Conservation (phyloP, 2,329 filamentous ascomycete genomes). For the Waltergamsia citrina region DNA sequence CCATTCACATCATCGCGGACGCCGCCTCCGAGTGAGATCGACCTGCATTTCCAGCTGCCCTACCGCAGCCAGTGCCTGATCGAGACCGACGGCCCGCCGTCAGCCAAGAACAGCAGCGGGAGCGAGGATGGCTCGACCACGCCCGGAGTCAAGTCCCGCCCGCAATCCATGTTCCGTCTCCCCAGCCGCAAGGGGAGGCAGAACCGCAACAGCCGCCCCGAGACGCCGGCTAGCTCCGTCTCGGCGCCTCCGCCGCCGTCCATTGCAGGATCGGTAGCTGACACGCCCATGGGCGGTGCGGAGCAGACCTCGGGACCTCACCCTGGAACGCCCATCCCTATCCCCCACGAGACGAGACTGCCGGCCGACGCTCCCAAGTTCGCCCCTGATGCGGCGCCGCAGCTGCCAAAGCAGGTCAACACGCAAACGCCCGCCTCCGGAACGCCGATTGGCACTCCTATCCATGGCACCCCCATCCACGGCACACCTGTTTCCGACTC, state of each 20-base stretch:
- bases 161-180: constrained; percentile 19
- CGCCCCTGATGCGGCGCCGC: constrained; percentile 19
- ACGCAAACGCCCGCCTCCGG: constrained; percentile 11
- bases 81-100: constrained; percentile 20
- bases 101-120: constrained; percentile 9
- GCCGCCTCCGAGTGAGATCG: constrained; percentile 27
- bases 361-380: constrained; percentile 28
- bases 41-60: constrained; percentile 26
- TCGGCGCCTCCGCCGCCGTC: constrained; percentile 1
- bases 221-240: constrained; percentile 19
- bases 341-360: constrained; percentile 26
- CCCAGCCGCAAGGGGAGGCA: constrained; percentile 23
- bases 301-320: constrained; percentile 24
- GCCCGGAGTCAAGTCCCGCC: constrained; percentile 11
- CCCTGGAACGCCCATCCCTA: constrained; percentile 29
- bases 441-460: constrained; percentile 8
- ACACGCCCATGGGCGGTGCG: constrained; percentile 20
- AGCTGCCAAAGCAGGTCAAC: constrained; percentile 19
- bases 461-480: constrained; percentile 1
- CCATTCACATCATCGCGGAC: constrained; percentile 24
- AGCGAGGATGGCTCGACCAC: neutral
- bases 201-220: constrained; percentile 23
- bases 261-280: constrained; percentile 1
- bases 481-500: neutral
- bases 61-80: constrained; percentile 24